Evolutionary conservation across 2,329 filamentous ascomycete species (phyloP).

Genomic region (Ophiosphaerella narmari): DNA sequence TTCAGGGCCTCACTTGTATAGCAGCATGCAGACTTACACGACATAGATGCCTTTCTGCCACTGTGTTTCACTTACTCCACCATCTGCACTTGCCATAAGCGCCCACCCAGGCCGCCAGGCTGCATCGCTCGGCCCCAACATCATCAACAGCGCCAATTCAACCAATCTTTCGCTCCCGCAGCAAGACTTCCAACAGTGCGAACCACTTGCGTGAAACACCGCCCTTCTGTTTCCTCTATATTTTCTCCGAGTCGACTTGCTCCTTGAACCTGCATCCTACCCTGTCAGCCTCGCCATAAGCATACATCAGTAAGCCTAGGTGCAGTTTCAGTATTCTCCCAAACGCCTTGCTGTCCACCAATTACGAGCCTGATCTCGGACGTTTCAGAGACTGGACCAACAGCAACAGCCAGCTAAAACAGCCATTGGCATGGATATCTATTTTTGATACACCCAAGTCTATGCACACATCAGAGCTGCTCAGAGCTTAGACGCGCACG

Average conservation of each 20-base stretch:
- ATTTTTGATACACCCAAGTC: slow-evolving; percentile 34
- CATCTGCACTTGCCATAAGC: slow-evolving; percentile 37
- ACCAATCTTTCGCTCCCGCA: slow-evolving; percentile 33
- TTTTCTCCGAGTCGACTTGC: slow-evolving; percentile 22
- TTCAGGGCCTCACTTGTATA: neutral
- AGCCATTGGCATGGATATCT: slow-evolving; percentile 31
- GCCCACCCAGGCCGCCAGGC: slow-evolving; percentile 23
- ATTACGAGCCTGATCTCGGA: slow-evolving; percentile 19
- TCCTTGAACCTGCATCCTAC: slow-evolving; percentile 24
- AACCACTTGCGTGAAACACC: slow-evolving; percentile 28
- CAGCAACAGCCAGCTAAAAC: slow-evolving; percentile 30
- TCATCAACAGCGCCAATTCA: slow-evolving; percentile 35
- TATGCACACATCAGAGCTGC: slow-evolving; percentile 20
- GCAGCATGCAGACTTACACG: slow-evolving; percentile 18
- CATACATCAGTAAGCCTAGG: slow-evolving; percentile 22
- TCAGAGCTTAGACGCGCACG: slow-evolving; percentile 31
- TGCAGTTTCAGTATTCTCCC: slow-evolving; percentile 35
- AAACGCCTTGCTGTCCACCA: slow-evolving; percentile 27
- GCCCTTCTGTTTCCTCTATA: slow-evolving; percentile 16
- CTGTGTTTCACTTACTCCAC: slow-evolving; percentile 35
- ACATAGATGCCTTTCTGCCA: slow-evolving; percentile 26
- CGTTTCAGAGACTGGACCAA: slow-evolving; percentile 23
- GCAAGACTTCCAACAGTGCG: slow-evolving; percentile 19
- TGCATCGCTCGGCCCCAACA: slow-evolving; percentile 27
- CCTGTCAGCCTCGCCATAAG: slow-evolving; percentile 37